Base-by-base conservation (phyloP, 2,329 filamentous ascomycete species). In the Ophioceras dolichostomum region DNA sequence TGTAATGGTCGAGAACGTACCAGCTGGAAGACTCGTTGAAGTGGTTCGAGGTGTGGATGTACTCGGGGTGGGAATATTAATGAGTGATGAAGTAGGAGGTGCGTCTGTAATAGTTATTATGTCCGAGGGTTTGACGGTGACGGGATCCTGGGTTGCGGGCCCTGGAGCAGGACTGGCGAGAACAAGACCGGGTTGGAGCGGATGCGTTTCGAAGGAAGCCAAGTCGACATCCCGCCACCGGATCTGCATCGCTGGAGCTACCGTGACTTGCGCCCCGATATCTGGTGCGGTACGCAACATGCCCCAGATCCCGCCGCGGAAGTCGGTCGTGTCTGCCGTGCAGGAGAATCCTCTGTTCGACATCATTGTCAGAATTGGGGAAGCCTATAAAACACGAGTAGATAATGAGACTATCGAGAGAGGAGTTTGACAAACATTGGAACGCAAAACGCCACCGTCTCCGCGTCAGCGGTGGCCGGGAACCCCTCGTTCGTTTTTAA, bases 321-420 rank as follows among this genome's bases (percentile, higher is more conserved):
- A 61, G 38, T 61, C 58, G 4, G 57, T 55, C 5, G 55, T 58
- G 37, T 64, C 61, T 2, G 58, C 58, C 2, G 59, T 60, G 42
- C 61, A 64, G 4, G 51, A 48, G 34, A 58, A 53, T 9, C 59
- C 60, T 14, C 51, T 57, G 33, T n/a, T n/a, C n/a, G n/a, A n/a
- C n/a, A n/a, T n/a, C n/a, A n/a, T n/a, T n/a, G n/a, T n/a, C n/a
- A n/a, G n/a, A n/a, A n/a, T n/a, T n/a, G n/a, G n/a, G n/a, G n/a
- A n/a, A n/a, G n/a, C n/a, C n/a, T n/a, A n/a, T n/a, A n/a, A n/a
- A n/a, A n/a, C n/a, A n/a, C n/a, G n/a, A n/a, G n/a, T n/a, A n/a
- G n/a, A n/a, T n/a, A n/a, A n/a, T n/a, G n/a, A n/a, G n/a, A n/a
- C n/a, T n/a, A n/a, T n/a, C n/a, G n/a, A n/a, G n/a, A n/a, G n/a